phyloP scores from a whole-genome alignment of 306 rosid species.

The Corylus avellana region DNA sequence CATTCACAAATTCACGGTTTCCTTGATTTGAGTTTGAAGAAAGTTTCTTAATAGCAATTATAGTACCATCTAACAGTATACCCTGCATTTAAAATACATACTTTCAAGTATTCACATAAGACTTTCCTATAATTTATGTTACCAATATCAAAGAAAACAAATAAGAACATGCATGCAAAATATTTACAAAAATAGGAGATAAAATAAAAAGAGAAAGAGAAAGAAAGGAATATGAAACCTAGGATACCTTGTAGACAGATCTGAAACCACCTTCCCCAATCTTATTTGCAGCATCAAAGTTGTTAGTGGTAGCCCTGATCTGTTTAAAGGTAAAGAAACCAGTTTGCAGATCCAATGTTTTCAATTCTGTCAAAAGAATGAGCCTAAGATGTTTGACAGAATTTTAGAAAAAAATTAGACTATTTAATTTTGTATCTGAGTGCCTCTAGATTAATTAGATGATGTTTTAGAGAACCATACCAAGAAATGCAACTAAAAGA shows the following conservation, averaged over 20 bases:
- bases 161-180: too few species aligned
- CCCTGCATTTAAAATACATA: slow-evolving; percentile 38
- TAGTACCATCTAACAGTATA: slow-evolving; percentile 49
- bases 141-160: too few species aligned
- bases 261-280: slow-evolving; percentile 86
- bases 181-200: too few species aligned
- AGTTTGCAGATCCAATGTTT: slow-evolving; percentile 17
- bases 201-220: too few species aligned
- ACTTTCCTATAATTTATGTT: neutral
- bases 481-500: too few species aligned
- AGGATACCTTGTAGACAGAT: slow-evolving; percentile 61
- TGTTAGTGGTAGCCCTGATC: slow-evolving; percentile 53
- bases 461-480: too few species aligned
- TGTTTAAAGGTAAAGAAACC: slow-evolving; percentile 16
- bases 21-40: slow-evolving; percentile 53
- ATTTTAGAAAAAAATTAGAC: too few species aligned
- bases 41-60: slow-evolving; percentile 58
- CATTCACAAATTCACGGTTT: slow-evolving; percentile 54
- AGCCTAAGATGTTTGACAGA: neutral
- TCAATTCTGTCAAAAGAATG: too few species aligned
- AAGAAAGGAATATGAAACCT: neutral
- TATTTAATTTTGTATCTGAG: too few species aligned
- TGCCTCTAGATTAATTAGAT: too few species aligned
- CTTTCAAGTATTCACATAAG: too few species aligned
- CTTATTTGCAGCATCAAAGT: slow-evolving; percentile 51